Evolutionary conservation across 2,329 filamentous ascomycete species (phyloP).

Genomic region (Magnaporthiopsis incrustans): DNA sequence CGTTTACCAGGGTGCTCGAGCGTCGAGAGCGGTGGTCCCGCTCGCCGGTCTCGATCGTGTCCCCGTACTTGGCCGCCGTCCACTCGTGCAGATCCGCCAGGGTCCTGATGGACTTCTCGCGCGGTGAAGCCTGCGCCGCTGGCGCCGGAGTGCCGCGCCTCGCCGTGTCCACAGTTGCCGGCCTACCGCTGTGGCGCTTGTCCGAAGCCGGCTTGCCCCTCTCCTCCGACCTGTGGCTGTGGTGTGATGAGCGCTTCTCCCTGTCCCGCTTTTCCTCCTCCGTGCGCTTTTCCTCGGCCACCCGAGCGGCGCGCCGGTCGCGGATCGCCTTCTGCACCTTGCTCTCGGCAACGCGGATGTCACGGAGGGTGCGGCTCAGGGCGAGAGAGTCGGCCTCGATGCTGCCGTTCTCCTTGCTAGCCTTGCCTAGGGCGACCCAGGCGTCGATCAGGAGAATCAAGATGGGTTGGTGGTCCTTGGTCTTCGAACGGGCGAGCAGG

Average conservation of each 20-base stretch:
- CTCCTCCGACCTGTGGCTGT: not conserved
- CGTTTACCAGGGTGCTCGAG: no score
- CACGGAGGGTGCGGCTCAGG: slow-evolving; percentile 8
- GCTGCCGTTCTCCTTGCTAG: not conserved
- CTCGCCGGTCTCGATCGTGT: no score
- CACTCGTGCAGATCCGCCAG: not conserved
- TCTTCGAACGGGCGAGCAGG: slow-evolving; percentile 28
- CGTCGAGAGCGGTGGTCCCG: no score
- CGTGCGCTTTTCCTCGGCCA: not conserved
- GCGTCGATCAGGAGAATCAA: slow-evolving; percentile 29
- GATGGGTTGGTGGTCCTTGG: not conserved
- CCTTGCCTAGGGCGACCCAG: slow-evolving; percentile 31
- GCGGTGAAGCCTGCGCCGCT: no score
- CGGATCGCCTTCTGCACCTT: not conserved
- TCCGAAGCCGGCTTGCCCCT: not conserved
- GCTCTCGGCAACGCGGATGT: not conserved
- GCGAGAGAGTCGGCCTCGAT: slow-evolving; percentile 2
- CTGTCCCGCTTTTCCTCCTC: not conserved
- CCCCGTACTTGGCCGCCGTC: not conserved
- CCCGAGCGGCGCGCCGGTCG: not conserved
- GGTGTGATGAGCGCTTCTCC: not conserved
- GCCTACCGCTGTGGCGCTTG: no score
- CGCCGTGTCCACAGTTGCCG: no score
- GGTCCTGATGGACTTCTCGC: not conserved
- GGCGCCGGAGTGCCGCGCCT: no score